Evolutionary conservation across 2,329 filamentous ascomycete genomes (phyloP), one percentile per base, ranked within the genome.

Genomic region (Fusarium domesticum): DNA sequence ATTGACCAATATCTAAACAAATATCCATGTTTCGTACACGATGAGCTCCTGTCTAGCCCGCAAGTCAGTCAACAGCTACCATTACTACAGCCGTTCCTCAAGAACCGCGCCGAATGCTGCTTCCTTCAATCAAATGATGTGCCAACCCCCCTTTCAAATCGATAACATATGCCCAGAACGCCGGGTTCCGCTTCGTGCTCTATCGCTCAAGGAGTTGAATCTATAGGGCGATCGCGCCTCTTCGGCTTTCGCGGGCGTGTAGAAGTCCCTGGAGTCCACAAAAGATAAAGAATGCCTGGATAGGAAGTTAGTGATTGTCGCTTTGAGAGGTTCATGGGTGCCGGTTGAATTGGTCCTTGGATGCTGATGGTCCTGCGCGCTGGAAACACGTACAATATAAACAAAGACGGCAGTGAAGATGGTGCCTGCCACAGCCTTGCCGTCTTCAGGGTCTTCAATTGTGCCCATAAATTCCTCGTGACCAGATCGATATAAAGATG

Each of bases 391-490:
- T 84, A 96, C 92, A 56, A 77, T 81, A 65, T 97, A 97, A 63
- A 97, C 85, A 40, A 89, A 75, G 33, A 97, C 91, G 33, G 92
- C 89, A 18, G 83, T 84, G 62, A 96, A 96, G 42, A 96, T 84
- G 19, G 90, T 92, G 18, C 78, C 81, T 5, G 92, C 89, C 37
- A 96, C 89, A 28, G 83, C 87, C 50, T 77, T 76, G 45, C 87
- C 87, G 61, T 96, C 79, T 54, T 84, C 72, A 6, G 85, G 87
- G 54, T 85, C 81, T 2, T 87, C 80, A 38, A 77, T 78, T 42
- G 83, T 81, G 53, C 92, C 92, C 61, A 90, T 84, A 67, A 96
- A 83, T 55, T 85, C 84, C 67, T 93, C 89, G 70, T 95, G 87
- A 56, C 86, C 85, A 49, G 76, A 80, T 62, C 83, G 81, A 73